Base-by-base conservation (phyloP, 768 basidiomycete species). In the Amyloporia xantha region DNA sequence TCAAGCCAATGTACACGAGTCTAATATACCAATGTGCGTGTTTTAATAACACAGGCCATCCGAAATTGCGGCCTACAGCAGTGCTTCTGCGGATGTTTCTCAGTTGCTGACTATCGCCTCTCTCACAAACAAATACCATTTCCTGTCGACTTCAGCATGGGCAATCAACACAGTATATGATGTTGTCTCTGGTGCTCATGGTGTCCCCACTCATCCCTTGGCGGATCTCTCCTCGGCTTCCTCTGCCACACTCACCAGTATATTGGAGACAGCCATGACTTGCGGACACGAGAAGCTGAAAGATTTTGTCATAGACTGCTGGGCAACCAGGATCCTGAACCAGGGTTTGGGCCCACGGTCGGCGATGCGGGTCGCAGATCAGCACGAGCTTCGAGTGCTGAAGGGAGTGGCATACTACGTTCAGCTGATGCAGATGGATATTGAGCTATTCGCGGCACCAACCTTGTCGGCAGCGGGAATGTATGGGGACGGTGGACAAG, bases 101-200 rank as follows among this genome's bases (percentile, higher is more conserved):
- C 61, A 64, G 20, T 56, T 75, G 9, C 60, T 73, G 24, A 66
- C 66, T 28, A 65, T 75, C 48, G 66, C 70, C 25, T 65, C 70
- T 51, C 62, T 71, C 19, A 62, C 72, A 15, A 61, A 64, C 61
- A 63, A 63, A 53, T 75, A 72, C 56, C 61, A 64, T 39, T 67
- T 72, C 51, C 50, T 51, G n/a, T 50, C 65, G 17, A 63, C 70
- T 30, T 57, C 59, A 33, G 26, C 53, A 13, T 75, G 74, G 74
- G 67, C 71, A n/a, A 48, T 69, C 41, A 54, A 60, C 6, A 60
- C 65, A 6, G 59, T 74, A 17, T 58, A 58, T 40, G 49, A 60
- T 47, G 58, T 67, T n/a, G 54, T 68, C 38, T 49, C 58, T 12
- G 53, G 58, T 13, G 54, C 57, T 21, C 53, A 59, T 41, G 61